A percentile compares a stretch with the other conserved stretches of the same genome.
Conservation (phyloP, 2,329 filamentous ascomycete genomes). For the Fonsecaea multimorphosa region DNA sequence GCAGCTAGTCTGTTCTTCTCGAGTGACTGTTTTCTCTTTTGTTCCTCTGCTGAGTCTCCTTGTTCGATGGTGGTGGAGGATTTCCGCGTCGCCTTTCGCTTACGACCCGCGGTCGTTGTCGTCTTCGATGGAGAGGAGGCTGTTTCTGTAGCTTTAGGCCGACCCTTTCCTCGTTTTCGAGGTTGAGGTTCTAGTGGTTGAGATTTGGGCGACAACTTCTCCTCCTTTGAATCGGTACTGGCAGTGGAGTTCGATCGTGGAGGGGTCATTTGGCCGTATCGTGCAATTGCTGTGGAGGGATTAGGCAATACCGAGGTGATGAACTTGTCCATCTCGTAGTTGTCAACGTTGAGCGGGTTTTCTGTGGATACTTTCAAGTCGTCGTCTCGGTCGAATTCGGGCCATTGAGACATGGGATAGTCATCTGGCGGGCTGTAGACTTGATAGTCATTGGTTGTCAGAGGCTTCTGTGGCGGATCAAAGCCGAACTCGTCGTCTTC, state of each 20-base stretch:
- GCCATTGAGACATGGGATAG: constrained; percentile 30
- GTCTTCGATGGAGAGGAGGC: constrained; percentile 12
- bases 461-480: constrained; percentile 33
- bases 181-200: constrained; percentile 16
- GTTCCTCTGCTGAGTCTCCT: constrained; percentile 29
- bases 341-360: constrained; percentile 18
- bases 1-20: constrained; percentile 41
- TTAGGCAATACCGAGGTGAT: constrained; percentile 32
- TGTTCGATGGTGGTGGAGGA: constrained; percentile 24
- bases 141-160: constrained; percentile 22
- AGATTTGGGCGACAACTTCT: constrained; percentile 32
- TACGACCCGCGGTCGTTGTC: constrained; percentile 28
- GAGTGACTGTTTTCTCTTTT: constrained; percentile 40
- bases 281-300: constrained; percentile 31
- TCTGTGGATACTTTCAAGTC: constrained; percentile 31
- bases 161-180: constrained; percentile 34
- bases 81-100: constrained; percentile 36
- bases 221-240: constrained; percentile 27
- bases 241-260: constrained; percentile 37
- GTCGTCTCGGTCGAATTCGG: constrained; percentile 35
- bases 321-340: constrained; percentile 36
- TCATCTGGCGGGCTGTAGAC: constrained; percentile 37
- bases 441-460: constrained; percentile 29
- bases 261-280: constrained; percentile 39
- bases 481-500: constrained; percentile 39